Conservation (phyloP, 352 stramenopile species). For the Pythium monospermum region DNA sequence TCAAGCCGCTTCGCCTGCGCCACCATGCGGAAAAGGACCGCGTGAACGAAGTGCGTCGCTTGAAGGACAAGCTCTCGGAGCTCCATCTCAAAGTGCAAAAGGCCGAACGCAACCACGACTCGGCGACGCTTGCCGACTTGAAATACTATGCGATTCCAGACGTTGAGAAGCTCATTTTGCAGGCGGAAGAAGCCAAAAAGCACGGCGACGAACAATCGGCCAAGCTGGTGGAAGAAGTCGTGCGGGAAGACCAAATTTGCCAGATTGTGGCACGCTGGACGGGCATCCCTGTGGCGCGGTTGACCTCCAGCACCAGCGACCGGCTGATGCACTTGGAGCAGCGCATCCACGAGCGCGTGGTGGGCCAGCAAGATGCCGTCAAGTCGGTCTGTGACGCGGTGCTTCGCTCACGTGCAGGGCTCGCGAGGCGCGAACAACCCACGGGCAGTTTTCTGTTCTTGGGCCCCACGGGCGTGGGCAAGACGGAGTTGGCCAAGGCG, state of each 20-base stretch:
- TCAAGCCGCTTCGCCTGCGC: conserved; percentile 86
- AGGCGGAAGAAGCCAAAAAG: conserved; percentile 75
- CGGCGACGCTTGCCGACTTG: conserved; percentile 93
- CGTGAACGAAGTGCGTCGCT: conserved; percentile 90
- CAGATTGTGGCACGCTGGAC: conserved; percentile 89
- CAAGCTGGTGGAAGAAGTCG: conserved; percentile 82
- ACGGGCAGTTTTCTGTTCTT: conserved; percentile 96
- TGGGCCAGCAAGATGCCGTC: conserved; percentile 93
- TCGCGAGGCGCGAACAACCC: conserved; percentile 83
- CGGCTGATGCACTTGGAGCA: conserved; percentile 79
- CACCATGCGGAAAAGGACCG: conserved; percentile 91
- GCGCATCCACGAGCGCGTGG: conserved; percentile 87
- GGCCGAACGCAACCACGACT: conserved; percentile 92
- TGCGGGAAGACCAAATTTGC: conserved; percentile 86
- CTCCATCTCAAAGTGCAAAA: conserved; percentile 93
- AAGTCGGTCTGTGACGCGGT: conserved; percentile 90
- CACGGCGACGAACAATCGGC: conserved; percentile 49
- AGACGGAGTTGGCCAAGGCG: conserved; percentile 94
- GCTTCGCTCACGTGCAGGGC: conserved; percentile 87
- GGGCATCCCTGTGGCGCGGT: conserved; percentile 82
- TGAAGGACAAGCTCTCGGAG: conserved; percentile 91
- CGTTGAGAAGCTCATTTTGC: conserved; percentile 83
- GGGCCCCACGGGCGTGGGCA: conserved; percentile 94
- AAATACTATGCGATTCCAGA: conserved; percentile 95
- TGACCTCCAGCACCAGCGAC: conserved; percentile 75